Evolutionary conservation across 2,329 filamentous ascomycete genomes (phyloP).

Genomic region (Verticillium alfalfae): DNA sequence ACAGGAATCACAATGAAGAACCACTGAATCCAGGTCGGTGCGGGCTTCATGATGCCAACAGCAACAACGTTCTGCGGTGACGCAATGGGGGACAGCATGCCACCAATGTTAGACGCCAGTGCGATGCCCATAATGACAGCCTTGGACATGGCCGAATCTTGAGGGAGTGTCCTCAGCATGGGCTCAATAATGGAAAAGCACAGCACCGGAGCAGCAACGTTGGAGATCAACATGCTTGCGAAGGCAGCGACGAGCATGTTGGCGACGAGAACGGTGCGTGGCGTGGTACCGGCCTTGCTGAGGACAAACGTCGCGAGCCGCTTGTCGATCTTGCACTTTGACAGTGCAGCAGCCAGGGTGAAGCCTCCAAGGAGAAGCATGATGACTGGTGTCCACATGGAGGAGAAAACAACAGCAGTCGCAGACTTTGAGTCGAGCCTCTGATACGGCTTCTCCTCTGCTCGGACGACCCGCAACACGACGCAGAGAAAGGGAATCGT

Average conservation of each 20-base stretch:
- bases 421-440: constrained; percentile 70
- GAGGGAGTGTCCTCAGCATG: constrained; percentile 85
- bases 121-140: constrained; percentile 94
- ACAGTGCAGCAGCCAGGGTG: constrained; percentile 88
- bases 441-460: constrained; percentile 47
- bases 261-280: constrained; percentile 83
- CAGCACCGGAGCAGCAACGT: constrained; percentile 91
- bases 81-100: constrained; percentile 93
- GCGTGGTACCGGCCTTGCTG: constrained; percentile 90
- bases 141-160: constrained; percentile 89
- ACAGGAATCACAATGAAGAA: constrained; percentile 95
- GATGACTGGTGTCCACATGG: constrained; percentile 99
- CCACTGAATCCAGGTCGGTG: constrained; percentile 91
- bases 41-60: constrained; percentile 88
- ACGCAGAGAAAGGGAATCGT: constrained; percentile 92
- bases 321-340: constrained; percentile 97
- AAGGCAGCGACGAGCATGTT: constrained; percentile 99
- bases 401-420: constrained; percentile 77
- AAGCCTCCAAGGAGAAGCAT: constrained; percentile 97
- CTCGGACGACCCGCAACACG: constrained; percentile 75
- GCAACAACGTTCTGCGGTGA: constrained; percentile 97
- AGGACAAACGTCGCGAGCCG: constrained; percentile 93
- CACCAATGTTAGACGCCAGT: constrained; percentile 89
- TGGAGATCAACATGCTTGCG: constrained; percentile 98
- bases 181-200: constrained; percentile 99